Evolutionary conservation across 1,284 basidiomycete genomes (phyloP), one percentile per base, ranked within the genome.

Genomic region (Cutaneotrichosporon cyanovorans): DNA sequence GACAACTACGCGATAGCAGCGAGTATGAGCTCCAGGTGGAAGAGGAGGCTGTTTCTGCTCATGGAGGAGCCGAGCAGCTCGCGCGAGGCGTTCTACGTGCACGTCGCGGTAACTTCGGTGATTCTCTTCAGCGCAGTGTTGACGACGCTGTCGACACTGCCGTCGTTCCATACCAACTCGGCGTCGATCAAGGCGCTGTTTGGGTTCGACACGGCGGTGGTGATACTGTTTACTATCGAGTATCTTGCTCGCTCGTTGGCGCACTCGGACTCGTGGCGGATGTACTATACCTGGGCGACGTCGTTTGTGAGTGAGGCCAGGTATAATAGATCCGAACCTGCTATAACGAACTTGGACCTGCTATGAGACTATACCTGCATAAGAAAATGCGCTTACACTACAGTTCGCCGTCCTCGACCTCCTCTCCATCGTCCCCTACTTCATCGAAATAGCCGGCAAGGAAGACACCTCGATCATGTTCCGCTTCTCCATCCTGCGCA

Each of bases 391-490:
- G n/a, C n/a, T n/a, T n/a, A n/a, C n/a, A 12, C 25, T 7, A 7
- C 25, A 28, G 25, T 89, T 85, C 63, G 86, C 85, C 4, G 78
- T 91, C 23, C 80, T 88, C 65, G 88, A 91, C 63, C 69, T 88
- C 12, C 75, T 91, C 40, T 82, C 87, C 16, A 88, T 91, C 46
- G 59, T 86, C 22, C 88, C 88, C 1, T 91, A 89, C 62, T 91
- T 88, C 66, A 79, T 91, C 50, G 87, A 90, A 69, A 76, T 90
- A 42, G 73, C 84, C 16, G 63, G 88, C n/a, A 80, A 80, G 38
- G 82, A 88, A 71, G 88, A 92, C 67, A 91, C 87, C 2, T 85
- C 85, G 11, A 82, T 84, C 32, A 74, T 88, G 47, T 91, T 91
- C 72, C 79, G 88, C 20, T 92, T 91, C 68, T 88, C 86, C 1